Base-by-base conservation (phyloP, 768 basidiomycete species). In the Mrakia gelida region DNA sequence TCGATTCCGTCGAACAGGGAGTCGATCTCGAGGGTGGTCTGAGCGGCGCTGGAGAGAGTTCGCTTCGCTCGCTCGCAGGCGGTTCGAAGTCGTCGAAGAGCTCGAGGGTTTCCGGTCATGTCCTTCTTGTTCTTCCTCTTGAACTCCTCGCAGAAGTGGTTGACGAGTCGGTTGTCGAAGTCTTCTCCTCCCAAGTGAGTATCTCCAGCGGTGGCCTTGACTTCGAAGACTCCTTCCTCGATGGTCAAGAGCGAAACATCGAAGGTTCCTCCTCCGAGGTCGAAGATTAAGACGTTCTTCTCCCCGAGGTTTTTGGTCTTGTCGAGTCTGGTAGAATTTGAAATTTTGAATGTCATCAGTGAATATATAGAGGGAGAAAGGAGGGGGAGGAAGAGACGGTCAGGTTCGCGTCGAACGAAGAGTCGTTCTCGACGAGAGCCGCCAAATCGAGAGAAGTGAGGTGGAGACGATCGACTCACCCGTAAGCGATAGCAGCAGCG, bases 1-100 rank as follows among this genome's bases (percentile, higher is more conserved):
- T 98, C 95, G 84, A 96, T 91, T 83, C 95, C 95, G 89, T 96
- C 94, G 84, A 89, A 97, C 80, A 98, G 91, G 70, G 95, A 96
- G 87, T 98, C 96, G 83, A 98, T 97, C 86, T 98, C 95, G 81
- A 98, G 93, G 81, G 94, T 92, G 67, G 95, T 95, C 84, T 96
- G 94, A 73, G 95, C 91, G 76, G 94, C 94, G 71, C 95, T 97
- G 52, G 95, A 98, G 79, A 98, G 71, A 4, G 71, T 73, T 32
- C 71, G 1, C 52, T 73, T 73, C 15, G 71, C 71, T 54, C 71
- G 71, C 26, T 73, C 71, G 38, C 71, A 73, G 10, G 71, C 71
- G 9, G 71, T 73, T 52, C 71, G n/a, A 1, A 73, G 34, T 54
- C 71, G n/a, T 73, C 71, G 49, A 16, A 73, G 30, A 8, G 71